Base-by-base conservation (phyloP, 345 rosid species). In the Citrus maxima region DNA sequence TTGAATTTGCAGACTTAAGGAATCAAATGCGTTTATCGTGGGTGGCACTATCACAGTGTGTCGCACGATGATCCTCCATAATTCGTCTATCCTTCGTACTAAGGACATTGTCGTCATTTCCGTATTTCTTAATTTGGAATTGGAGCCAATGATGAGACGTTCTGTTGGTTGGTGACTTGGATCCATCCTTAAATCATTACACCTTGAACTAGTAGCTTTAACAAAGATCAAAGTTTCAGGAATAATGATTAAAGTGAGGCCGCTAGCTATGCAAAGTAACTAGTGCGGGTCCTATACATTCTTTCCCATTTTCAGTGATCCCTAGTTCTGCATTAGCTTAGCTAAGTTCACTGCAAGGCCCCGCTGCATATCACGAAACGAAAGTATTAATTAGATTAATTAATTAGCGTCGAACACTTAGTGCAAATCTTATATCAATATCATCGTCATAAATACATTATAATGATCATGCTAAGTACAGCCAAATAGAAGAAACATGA, bases 211-310 rank as follows among this genome's bases (percentile, higher is more conserved):
- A 13, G 42, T 63, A 21, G 81, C 82, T 79, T 82, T 77, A 79
- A 54, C 3, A 14, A 74, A 67, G 83, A 76, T 60, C 67, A 66
- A 70, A 54, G 65, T 38, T 81, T 42, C 37, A 42, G 37, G 34
- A 64, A 28, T 49, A 67, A 82, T 88, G 82, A 86, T 85, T 86
- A 78, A 86, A 89, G 82, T 32, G 76, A 16, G 77, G 51, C 75
- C 59, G 49, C 78, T 75, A 61, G 72, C 37, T 64, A 9, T 78
- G 35, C 7, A 9, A 24, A 72, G 18, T 46, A 13, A 73, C 73
- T 58, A 78, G 73, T 78, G 82, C 5, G 69, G 28, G 71, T 75
- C 85, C 37, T 1, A 10, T 0, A 10, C 21, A 14, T 58, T 67
- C 86, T 69, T 6, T 8, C 55, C 10, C 25, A 21, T 76, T 46